These are phyloP conservation scores for Dacryopinax spathularia DNA, from an alignment of 768 basidiomycete species.

Conservation along the genomic window DNA sequence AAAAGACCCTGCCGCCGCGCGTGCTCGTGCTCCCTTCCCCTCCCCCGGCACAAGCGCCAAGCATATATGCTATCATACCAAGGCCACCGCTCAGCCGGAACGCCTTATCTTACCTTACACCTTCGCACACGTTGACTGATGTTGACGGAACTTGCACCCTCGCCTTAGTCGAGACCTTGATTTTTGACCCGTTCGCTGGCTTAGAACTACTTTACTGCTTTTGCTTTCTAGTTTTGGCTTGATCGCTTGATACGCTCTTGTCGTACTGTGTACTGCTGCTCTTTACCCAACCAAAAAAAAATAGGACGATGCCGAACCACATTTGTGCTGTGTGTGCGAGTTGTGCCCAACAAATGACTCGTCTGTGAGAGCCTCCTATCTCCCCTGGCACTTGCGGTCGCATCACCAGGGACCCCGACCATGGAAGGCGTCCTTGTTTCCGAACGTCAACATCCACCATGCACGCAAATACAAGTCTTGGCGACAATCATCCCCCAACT, in stretches of 20 bases:
- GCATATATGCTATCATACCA: too few species aligned
- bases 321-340: background rate
- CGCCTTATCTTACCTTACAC: too few species aligned
- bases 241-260: background rate
- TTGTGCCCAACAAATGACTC: background rate
- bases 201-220: background rate
- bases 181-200: constrained; percentile 1
- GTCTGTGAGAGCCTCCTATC: background rate
- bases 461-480: too few species aligned
- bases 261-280: background rate
- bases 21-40: too few species aligned
- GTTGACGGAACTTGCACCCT: background rate
- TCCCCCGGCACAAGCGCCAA: too few species aligned
- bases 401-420: too few species aligned
- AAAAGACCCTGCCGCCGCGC: background rate
- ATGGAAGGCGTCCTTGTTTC: too few species aligned
- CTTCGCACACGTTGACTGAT: background rate
- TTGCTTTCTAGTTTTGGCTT: background rate
- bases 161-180: background rate
- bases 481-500: too few species aligned
- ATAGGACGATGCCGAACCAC: background rate
- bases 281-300: background rate
- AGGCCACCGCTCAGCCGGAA: too few species aligned
- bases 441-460: too few species aligned
- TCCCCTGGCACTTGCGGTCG: too few species aligned